A percentile compares a stretch with the other conserved stretches of the same genome.
Conservation (phyloP, 2,329 filamentous ascomycete species). For the Colletotrichum somersetense region DNA sequence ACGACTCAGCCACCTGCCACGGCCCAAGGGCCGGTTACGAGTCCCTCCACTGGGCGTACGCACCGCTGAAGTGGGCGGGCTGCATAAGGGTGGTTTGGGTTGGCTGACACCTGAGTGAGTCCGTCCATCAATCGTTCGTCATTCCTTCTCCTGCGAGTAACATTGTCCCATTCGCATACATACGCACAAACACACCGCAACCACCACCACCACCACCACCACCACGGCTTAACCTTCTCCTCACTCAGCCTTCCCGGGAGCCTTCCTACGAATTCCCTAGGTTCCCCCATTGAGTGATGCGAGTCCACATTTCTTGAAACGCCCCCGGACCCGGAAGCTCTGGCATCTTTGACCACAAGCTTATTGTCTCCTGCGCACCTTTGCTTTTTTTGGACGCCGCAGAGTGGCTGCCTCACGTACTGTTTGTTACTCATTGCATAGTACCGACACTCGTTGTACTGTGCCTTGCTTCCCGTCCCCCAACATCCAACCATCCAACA, state of each 20-base stretch:
- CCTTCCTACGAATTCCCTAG: conserved; percentile 26
- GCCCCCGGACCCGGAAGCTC: conserved; percentile 42
- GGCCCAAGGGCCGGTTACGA: conserved; percentile 34
- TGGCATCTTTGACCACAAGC: conserved; percentile 42
- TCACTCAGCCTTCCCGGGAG: conserved; percentile 20
- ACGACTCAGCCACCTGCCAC: conserved; percentile 40
- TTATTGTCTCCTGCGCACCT: conserved; percentile 33
- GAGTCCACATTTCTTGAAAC: conserved; percentile 43
- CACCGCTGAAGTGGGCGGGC: conserved; percentile 15
- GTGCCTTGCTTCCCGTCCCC: conserved; percentile 3
- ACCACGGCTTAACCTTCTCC: conserved; percentile 30
- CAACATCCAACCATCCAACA: conserved; percentile 16
- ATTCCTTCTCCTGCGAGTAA: conserved; percentile 26
- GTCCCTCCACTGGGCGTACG: conserved; percentile 22
- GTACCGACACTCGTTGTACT: conserved; percentile 8
- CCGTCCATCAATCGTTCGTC: conserved; percentile 26
- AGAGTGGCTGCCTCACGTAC: conserved; percentile 32
- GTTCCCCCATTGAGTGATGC: conserved; percentile 34
- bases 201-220: conserved; percentile 15
- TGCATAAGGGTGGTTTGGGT: conserved; percentile 12
- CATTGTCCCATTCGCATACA: conserved; percentile 31
- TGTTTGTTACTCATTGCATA: conserved; percentile 19
- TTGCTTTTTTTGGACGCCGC: conserved; percentile 24
- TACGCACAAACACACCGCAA: conserved; percentile 27
- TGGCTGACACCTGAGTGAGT: conserved; percentile 3